Percentiles rank a stretch among this genome's conserved stretches.
These are phyloP conservation scores for Salix suchowensis DNA, from an alignment of 345 rosid genomes.

Conservation along the genomic window DNA sequence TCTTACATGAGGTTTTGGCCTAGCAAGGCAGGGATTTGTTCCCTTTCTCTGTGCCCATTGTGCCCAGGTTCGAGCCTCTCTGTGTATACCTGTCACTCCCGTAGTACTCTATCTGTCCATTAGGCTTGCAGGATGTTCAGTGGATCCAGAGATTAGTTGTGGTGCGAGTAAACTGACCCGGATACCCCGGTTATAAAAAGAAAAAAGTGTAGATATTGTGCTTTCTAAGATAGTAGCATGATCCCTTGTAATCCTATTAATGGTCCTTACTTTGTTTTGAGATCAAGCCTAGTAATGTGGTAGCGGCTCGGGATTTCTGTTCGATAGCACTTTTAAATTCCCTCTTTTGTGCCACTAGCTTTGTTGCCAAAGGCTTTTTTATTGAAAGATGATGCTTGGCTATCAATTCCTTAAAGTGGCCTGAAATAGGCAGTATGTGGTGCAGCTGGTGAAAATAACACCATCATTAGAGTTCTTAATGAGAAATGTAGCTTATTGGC, in stretches of 20 bases:
- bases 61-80: too few species aligned
- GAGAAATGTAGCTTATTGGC: background rate
- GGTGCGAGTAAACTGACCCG: accelerated
- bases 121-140: too few species aligned
- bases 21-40: too few species aligned
- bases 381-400: background rate
- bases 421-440: background rate
- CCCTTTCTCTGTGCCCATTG: too few species aligned
- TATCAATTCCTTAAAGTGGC: background rate
- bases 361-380: background rate
- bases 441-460: background rate
- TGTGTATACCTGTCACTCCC: too few species aligned
- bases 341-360: background rate
- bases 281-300: background rate
- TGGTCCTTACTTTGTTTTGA: background rate
- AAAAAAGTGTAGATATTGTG: background rate
- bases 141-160: too few species aligned
- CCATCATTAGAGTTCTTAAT: background rate
- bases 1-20: too few species aligned
- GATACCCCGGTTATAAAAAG: too few species aligned
- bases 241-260: background rate
- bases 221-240: background rate
- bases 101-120: too few species aligned
- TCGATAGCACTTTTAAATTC: background rate
- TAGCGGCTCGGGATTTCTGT: background rate